Evolutionary conservation across 768 basidiomycete genomes (phyloP).

Genomic region (Pisolithus microcarpus): DNA sequence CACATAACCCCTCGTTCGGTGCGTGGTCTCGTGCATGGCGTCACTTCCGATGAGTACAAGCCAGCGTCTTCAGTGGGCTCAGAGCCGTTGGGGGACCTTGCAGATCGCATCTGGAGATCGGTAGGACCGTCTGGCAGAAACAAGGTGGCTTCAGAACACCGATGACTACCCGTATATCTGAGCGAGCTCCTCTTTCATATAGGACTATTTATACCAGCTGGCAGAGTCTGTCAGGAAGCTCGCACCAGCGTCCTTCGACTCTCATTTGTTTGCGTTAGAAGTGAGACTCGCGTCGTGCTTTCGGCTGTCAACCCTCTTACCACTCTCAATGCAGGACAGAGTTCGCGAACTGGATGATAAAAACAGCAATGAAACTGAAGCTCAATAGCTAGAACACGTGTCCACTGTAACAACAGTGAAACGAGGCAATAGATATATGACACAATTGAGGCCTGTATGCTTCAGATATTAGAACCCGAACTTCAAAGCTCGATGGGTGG

Average conservation of each 20-base stretch:
- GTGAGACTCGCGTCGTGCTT: slow-evolving; percentile 30
- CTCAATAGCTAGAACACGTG: not conserved
- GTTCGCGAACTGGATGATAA: not conserved
- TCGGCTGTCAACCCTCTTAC: not conserved
- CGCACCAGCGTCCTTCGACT: slow-evolving; percentile 66
- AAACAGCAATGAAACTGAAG: too few species aligned
- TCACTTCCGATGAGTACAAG: too few species aligned
- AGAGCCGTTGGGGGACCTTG: slow-evolving; percentile 65
- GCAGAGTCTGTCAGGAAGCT: slow-evolving; percentile 67
- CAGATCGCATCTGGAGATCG: slow-evolving; percentile 62
- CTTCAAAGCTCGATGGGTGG: not conserved
- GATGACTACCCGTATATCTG: too few species aligned
- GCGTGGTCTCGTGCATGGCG: slow-evolving; percentile 12
- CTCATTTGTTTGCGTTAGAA: slow-evolving; percentile 73
- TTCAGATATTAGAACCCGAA: too few species aligned
- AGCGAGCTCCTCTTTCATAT: not conserved
- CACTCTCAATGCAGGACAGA: slow-evolving; percentile 1
- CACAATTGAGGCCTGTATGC: not conserved
- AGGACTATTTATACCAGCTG: slow-evolving; percentile 68
- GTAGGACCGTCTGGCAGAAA: slow-evolving; percentile 87
- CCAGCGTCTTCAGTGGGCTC: slow-evolving; percentile 55
- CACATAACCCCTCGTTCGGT: slow-evolving; percentile 89
- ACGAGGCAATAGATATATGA: not conserved
- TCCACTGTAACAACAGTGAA: not conserved
- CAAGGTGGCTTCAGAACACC: slow-evolving; percentile 47